Base-by-base conservation (phyloP, 352 stramenopile species). In the Globisporangium orthogonon region DNA sequence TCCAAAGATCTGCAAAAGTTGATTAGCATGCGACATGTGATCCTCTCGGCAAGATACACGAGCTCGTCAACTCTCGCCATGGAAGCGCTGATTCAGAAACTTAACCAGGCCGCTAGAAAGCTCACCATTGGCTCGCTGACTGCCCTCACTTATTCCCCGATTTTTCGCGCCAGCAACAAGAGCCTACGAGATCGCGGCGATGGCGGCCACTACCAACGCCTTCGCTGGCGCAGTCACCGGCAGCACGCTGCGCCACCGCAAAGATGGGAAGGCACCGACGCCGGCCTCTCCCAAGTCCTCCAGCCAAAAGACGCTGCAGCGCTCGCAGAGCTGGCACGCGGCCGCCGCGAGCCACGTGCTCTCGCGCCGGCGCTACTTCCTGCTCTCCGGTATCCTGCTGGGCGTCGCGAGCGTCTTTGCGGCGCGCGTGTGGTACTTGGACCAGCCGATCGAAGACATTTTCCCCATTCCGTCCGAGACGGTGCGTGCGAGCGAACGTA, bases 281-380 rank as follows among this genome's bases (percentile, higher is more conserved):
- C 50, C 13, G 49, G 7, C n/a, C 39, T 23, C 15, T 9, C 23
- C 31, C 4, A 40, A 13, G 37, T 17, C 37, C 37, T 17, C 37
- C 35, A 56, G 31, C 28, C 28, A 4, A 1, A 49, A 45, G 31
- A 51, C 37, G 28, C 68, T 89, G 7, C 40, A 53, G 52, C 74
- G 71, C 37, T 71, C 65, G n/a, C 49, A 78, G 54, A 87, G 74
- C 49, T 91, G 81, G 81, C 76, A 84, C 57, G 52, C 35, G 1
- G 61, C 69, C 7, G 81, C 76, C n/a, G 63, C 70, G 15, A 64
- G 71, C 28, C 81, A 91, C 58, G 63, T 91, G 62, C 66, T 74
- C 46, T 74, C 54, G 58, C 83, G 78, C n/a, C 73, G 75, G 52
- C 83, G 83, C 60, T 91, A 89, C 68, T 86, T 73, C n/a, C 66